Conservation (phyloP, 1,284 basidiomycete genomes). For the Malassezia yamatoensis region DNA sequence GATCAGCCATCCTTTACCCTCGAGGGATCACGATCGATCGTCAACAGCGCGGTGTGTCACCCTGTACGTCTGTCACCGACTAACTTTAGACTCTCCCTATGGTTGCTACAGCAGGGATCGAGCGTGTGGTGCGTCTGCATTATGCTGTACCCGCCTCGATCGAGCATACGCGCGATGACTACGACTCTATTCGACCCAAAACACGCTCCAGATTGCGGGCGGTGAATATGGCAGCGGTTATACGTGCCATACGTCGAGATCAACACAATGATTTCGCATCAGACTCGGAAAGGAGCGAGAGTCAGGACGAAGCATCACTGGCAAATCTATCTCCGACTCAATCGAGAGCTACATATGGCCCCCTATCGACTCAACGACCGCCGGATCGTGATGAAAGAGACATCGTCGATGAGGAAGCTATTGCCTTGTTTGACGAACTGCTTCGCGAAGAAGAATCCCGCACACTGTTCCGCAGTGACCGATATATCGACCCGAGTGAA, state of each 20-base stretch:
- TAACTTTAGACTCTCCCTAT: conserved; percentile 12
- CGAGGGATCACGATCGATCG: conserved; percentile 14
- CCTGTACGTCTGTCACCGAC: not conserved
- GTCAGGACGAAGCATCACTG: not conserved
- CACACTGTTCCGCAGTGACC: not conserved
- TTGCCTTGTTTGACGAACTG: conserved; percentile 17
- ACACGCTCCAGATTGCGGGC: conserved; percentile 5
- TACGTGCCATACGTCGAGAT: conserved; percentile 8
- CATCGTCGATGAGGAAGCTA: conserved; percentile 13
- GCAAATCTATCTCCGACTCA: too few species aligned
- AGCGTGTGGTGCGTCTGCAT: conserved; percentile 17
- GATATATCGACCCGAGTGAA: not conserved
- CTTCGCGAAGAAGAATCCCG: conserved; percentile 13
- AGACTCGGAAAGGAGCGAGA: not conserved
- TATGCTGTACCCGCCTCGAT: conserved; percentile 13
- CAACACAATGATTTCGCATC: not conserved
- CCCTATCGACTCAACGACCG: not conserved
- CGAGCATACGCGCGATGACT: conserved; percentile 2
- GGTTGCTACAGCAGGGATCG: conserved; percentile 19
- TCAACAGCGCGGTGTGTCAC: conserved; percentile 11
- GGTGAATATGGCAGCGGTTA: conserved; percentile 12
- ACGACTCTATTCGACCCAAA: not conserved
- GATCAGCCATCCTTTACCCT: conserved; percentile 13
- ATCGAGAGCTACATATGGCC: not conserved
- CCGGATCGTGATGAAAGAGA: not conserved